Percentiles rank a stretch among this genome's conserved stretches.
Evolutionary conservation across 495 filamentous ascomycete genomes (phyloP).

Genomic region (Glutinoglossum americanum): DNA sequence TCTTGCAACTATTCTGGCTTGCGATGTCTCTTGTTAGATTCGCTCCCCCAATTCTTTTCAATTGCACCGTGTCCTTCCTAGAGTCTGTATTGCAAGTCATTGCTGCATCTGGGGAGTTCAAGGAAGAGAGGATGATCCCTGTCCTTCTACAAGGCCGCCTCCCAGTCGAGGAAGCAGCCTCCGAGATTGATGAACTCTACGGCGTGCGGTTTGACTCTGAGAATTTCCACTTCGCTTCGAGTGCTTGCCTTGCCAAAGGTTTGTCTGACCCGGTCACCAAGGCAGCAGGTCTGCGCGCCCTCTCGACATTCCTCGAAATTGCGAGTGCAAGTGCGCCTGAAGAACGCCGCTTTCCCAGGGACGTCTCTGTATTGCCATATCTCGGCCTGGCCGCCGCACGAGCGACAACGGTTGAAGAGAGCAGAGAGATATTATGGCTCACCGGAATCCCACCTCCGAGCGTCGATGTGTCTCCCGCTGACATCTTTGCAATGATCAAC

Average conservation of each 20-base stretch:
- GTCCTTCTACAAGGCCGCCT: slow-evolving; percentile 32
- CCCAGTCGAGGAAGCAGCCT: slow-evolving; percentile 33
- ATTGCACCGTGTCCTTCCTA: slow-evolving; percentile 37
- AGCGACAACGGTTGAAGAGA: slow-evolving; percentile 12
- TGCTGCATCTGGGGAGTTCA: slow-evolving; percentile 30
- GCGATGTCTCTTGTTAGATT: slow-evolving; percentile 40
- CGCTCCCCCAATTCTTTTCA: slow-evolving; percentile 35
- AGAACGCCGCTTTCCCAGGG: slow-evolving; percentile 5
- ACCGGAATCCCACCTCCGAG: slow-evolving; percentile 16
- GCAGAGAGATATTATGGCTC: slow-evolving; percentile 22
- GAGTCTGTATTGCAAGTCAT: slow-evolving; percentile 39
- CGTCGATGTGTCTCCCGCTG: slow-evolving; percentile 14
- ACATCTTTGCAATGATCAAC: slow-evolving; percentile 20
- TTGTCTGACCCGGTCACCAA: slow-evolving; percentile 37
- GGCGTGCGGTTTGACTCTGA: slow-evolving; percentile 38
- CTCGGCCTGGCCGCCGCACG: slow-evolving; percentile 13
- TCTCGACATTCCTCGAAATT: slow-evolving; percentile 38
- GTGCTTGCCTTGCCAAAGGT: slow-evolving; percentile 35
- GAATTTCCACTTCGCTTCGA: slow-evolving; percentile 40
- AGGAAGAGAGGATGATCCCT: slow-evolving; percentile 31
- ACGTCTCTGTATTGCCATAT: slow-evolving; percentile 15
- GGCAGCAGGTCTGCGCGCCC: slow-evolving; percentile 27
- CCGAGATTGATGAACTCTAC: slow-evolving; percentile 36
- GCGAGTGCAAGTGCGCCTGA: slow-evolving; percentile 19
- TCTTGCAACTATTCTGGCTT: slow-evolving; percentile 46